Percentiles rank a stretch among this genome's conserved stretches.
These are phyloP conservation scores for Epichloe glyceriae DNA, from an alignment of 2,329 filamentous ascomycete species.

Conservation along the genomic window DNA sequence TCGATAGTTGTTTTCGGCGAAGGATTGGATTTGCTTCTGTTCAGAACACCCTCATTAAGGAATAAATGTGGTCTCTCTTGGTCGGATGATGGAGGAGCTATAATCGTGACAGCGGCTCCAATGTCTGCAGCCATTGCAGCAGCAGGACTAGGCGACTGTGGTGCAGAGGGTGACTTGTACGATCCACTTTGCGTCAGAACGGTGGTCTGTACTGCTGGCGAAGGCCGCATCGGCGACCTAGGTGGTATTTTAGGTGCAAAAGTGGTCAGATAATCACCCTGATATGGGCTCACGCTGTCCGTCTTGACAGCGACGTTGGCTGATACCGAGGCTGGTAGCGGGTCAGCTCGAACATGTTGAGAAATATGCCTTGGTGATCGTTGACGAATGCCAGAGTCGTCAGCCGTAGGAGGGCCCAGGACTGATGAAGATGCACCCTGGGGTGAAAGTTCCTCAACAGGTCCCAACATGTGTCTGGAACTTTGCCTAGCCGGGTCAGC, in stretches of 20 bases:
- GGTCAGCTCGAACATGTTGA: background rate
- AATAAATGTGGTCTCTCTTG: background rate
- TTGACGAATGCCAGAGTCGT: slow-evolving; percentile 27
- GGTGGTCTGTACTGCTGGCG: background rate
- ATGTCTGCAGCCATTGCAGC: background rate
- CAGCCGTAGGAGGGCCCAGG: slow-evolving; percentile 30
- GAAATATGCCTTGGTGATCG: slow-evolving; percentile 34
- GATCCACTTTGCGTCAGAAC: background rate
- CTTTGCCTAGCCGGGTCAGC: background rate
- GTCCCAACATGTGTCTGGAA: slow-evolving; percentile 2
- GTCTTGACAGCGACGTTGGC: background rate
- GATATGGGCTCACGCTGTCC: background rate
- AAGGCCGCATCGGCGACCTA: background rate
- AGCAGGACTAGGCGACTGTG: background rate
- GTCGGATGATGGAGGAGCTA: background rate
- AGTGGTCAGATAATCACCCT: background rate
- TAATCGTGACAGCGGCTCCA: background rate
- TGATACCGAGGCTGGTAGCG: background rate
- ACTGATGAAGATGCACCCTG: slow-evolving; percentile 14
- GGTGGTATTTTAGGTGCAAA: background rate
- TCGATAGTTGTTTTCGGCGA: background rate
- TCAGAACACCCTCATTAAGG: background rate
- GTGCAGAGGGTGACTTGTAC: background rate
- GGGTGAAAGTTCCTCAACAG: slow-evolving; percentile 1
- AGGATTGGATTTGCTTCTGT: background rate